A percentile compares a stretch with the other conserved stretches of the same genome.
These are phyloP conservation scores for Ulmus americana DNA, from an alignment of 331 rosid species.

Conservation along the genomic window DNA sequence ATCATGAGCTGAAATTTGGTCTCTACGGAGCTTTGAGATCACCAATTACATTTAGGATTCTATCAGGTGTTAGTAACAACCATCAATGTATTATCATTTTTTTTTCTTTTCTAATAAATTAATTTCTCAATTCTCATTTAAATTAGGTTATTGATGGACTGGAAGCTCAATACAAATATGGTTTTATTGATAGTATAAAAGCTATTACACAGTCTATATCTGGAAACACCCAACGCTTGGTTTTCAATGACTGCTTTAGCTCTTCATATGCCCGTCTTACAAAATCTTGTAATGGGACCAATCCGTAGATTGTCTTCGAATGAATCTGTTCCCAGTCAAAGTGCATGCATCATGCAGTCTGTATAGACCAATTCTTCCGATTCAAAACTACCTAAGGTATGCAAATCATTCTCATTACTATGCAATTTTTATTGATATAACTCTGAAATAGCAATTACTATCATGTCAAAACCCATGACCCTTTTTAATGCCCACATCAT, in stretches of 20 bases:
- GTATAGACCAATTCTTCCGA: conserved; percentile 35
- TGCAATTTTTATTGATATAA: background rate
- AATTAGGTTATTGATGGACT: conserved; percentile 71
- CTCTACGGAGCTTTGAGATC: background rate
- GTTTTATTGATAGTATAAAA: conserved; percentile 41
- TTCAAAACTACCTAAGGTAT: conserved; percentile 49
- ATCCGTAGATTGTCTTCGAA: conserved; percentile 51
- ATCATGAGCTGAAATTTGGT: background rate
- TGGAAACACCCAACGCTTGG: conserved; percentile 45
- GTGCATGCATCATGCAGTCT: conserved; percentile 67
- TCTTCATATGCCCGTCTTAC: conserved; percentile 41
- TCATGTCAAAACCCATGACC: conserved; percentile 3
- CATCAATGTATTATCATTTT: too few relatives aligned
- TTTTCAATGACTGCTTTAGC: conserved; percentile 53
- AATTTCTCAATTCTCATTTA: conserved; percentile 21
- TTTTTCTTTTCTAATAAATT: conserved; percentile 15
- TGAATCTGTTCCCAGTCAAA: conserved; percentile 47
- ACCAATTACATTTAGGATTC: background rate
- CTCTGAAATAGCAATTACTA: background rate
- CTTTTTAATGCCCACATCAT: background rate
- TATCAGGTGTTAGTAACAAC: background rate
- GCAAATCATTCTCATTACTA: background rate
- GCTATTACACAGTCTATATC: conserved; percentile 44
- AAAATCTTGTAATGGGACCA: conserved; percentile 45
- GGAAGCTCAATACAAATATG: conserved; percentile 37